Base-by-base conservation (phyloP, 495 filamentous ascomycete species). In the Podospora conica region DNA sequence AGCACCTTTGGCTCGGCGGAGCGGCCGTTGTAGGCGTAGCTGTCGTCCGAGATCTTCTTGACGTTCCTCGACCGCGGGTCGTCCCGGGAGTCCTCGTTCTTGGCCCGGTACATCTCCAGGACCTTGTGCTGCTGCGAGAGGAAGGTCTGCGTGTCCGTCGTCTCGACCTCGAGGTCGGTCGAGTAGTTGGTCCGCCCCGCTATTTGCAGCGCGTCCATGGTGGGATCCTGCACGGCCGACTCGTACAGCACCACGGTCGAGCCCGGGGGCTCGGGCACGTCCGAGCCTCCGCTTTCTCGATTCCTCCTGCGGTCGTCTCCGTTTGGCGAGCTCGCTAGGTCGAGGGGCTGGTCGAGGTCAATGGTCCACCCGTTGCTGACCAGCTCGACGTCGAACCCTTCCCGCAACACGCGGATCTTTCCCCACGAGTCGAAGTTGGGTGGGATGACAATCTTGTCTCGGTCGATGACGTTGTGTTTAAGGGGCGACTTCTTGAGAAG, bases 371-470 rank as follows among this genome's bases (percentile, higher is more conserved):
- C 91, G 57, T 85, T 87, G 71, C 90, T 94, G 31, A 93, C 85
- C 6, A 84, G 85, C 79, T 98, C 95, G 55, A 96, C 90, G 67
- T 97, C 92, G 72, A 97, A 98, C 15, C 90, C 91, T 79, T 97
- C 96, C n/a, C 91, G 83, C 20, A 98, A 81, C 53, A 97, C 91
- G 22, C 93, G 85, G 65, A 99, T 97, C 77, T 98, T 99, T 27
- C 91, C 94, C 92, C 94, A 97, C 0, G 93, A 96, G 76, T 99
- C 95, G 96, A 96, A 98, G 74, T 96, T 96, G 11, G 92, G 89
- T 4, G 95, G 96, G 2, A 99, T 88, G 0, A 97, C 82, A 31
- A 98, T 90, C 80, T 94, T 96, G 75, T 98, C 96, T 29, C 96
- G 83, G 75, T 98, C 96, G 67, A 97, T 96, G 61, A 97, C 90